Base-by-base conservation (phyloP, 1,139 yeast genomes). In the Candida labiduridarum region DNA sequence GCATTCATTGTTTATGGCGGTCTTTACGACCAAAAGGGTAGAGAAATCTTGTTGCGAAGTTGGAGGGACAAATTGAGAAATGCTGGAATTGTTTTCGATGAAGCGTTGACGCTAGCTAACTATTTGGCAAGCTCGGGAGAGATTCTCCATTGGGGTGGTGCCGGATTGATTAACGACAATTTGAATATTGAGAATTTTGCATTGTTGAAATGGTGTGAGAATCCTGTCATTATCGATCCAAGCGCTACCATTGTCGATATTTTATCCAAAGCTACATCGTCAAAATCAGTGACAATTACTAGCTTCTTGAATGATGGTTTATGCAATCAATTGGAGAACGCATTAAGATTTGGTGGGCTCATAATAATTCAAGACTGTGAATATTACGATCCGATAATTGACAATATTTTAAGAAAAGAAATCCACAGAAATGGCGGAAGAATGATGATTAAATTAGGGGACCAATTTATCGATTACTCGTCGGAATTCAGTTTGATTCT, bases 291-390 rank as follows among this genome's bases (percentile, higher is more conserved):
- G 1, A 70, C 78, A 0, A 63, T 82, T 0, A 81, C 96, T 0
- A 88, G 95, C 57, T 92, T 91, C 61, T 65, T 87, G 48, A 89
- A 87, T 59, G 80, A 79, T n/a, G 80, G 86, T 0, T 88, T 86
- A 63, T 64, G 80, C 4, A 86, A 83, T 58, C 88, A 83, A 48
- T 66, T 92, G 25, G 96, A 90, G 62, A 87, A 90, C 61, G 85
- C 96, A 0, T 65, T 92, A 27, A 73, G 95, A 53, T 92, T 92
- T 72, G 98, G 99, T 8, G 91, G 90, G 4, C 62, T 80, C 0
- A 71, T 92, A 9, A 63, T 92, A 11, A 78, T 92, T 30, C 83
- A 82, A 58, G 95, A 92, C 66, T 90, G 92, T 2, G 97, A 92
- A 61, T 72, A 78, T 57, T 83, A 82, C 61, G 94, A 92, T 63